A percentile compares a stretch with the other conserved stretches of the same genome.
Evolutionary conservation across 306 rosid species (phyloP).

Genomic region (Vigna reflexopilosa): DNA sequence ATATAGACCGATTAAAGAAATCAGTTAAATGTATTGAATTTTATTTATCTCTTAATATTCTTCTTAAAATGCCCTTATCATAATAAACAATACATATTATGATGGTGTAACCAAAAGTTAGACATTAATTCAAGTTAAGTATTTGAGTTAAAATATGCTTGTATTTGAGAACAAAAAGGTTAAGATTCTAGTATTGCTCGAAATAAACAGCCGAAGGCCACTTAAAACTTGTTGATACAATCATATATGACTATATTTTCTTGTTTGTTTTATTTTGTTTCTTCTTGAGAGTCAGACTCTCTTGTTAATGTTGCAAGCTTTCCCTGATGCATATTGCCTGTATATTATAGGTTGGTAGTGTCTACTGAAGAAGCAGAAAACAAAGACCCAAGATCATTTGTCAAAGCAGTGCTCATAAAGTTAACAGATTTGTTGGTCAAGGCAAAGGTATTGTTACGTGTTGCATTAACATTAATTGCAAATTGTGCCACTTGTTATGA

Average conservation of each 20-base stretch:
- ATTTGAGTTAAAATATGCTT: too few species aligned
- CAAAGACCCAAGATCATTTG: slow-evolving; percentile 61
- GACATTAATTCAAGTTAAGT: too few species aligned
- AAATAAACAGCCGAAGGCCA: not conserved
- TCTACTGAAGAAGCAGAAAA: slow-evolving; percentile 66
- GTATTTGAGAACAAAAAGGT: too few species aligned
- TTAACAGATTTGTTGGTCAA: slow-evolving; percentile 59
- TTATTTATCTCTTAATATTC: too few species aligned
- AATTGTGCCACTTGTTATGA: slow-evolving; percentile 2
- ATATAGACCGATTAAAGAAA: too few species aligned
- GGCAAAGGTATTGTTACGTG: slow-evolving; percentile 74
- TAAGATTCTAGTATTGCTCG: slow-evolving; percentile 14
- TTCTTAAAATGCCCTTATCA: too few species aligned
- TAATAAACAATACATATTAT: too few species aligned
- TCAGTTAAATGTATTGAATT: too few species aligned
- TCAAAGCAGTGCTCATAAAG: slow-evolving; percentile 69
- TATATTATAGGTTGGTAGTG: slow-evolving; percentile 57
- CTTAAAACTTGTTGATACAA: slow-evolving; percentile 10
- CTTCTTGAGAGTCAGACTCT: not conserved
- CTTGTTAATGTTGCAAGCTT: slow-evolving; percentile 8
- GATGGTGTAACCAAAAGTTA: too few species aligned
- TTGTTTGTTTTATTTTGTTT: not conserved
- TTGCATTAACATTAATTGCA: slow-evolving; percentile 6
- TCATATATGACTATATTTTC: not conserved
- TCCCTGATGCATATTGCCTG: slow-evolving; percentile 31